These are phyloP conservation scores for Didymella glomerata DNA, from an alignment of 2,329 filamentous ascomycete species.

Conservation along the genomic window DNA sequence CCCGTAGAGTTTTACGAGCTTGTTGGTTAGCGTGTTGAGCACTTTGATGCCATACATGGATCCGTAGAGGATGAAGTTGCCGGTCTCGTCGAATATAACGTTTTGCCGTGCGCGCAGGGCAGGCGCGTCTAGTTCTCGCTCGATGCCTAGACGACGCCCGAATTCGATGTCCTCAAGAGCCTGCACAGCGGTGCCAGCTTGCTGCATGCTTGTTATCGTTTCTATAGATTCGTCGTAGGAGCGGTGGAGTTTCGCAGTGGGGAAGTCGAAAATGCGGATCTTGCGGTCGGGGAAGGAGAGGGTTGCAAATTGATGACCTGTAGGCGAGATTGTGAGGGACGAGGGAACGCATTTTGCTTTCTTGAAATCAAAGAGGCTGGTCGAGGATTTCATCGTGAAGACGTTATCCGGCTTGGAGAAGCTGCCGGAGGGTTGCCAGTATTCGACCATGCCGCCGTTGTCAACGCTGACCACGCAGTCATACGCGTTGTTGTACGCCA, in stretches of 20 bases:
- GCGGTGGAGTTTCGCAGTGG: conserved; percentile 83
- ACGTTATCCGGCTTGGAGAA: conserved; percentile 94
- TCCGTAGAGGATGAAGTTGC: conserved; percentile 93
- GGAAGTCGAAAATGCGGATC: conserved; percentile 92
- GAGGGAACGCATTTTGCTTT: conserved; percentile 85
- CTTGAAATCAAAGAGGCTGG: conserved; percentile 95
- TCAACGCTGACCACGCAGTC: conserved; percentile 93
- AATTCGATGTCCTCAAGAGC: conserved; percentile 93
- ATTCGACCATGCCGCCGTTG: conserved; percentile 92
- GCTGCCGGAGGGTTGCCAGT: conserved; percentile 82
- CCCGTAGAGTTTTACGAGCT: conserved; percentile 88
- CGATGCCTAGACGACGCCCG: conserved; percentile 82
- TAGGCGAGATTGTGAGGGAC: conserved; percentile 84
- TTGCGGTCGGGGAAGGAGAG: conserved; percentile 94
- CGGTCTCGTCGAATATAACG: conserved; percentile 93
- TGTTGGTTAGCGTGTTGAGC: conserved; percentile 93
- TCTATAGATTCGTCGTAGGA: conserved; percentile 95
- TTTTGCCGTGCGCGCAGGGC: conserved; percentile 76
- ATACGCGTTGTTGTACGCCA: conserved; percentile 87
- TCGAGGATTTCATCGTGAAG: conserved; percentile 92
- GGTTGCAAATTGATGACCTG: conserved; percentile 84
- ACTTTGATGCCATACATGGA: conserved; percentile 93
- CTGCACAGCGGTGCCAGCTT: conserved; percentile 82
- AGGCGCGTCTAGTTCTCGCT: conserved; percentile 82
- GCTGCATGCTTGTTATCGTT: conserved; percentile 92